Conservation (phyloP, 495 filamentous ascomycete species). For the Lindgomyces ingoldianus region DNA sequence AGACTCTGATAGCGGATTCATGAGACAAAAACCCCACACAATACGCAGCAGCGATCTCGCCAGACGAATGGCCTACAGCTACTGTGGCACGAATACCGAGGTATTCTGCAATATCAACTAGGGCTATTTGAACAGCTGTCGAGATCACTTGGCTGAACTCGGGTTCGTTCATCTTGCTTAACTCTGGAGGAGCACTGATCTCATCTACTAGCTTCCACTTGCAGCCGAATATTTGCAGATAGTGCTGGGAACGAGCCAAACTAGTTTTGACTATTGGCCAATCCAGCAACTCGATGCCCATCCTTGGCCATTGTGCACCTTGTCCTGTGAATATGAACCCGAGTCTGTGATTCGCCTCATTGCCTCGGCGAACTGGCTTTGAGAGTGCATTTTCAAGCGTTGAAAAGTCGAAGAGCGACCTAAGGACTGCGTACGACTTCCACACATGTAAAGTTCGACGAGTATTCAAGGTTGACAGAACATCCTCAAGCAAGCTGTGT, state of each 20-base stretch:
- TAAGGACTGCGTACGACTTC: neutral
- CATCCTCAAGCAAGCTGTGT: too few relatives aligned
- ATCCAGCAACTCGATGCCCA: conserved; percentile 42
- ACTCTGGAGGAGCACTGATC: neutral
- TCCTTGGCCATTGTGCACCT: conserved; percentile 46
- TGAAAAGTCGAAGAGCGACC: neutral
- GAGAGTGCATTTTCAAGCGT: neutral
- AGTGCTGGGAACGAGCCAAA: conserved; percentile 19
- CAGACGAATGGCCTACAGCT: conserved; percentile 26
- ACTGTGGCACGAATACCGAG: neutral
- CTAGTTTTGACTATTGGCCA: conserved; percentile 35
- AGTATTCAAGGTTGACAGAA: too few relatives aligned
- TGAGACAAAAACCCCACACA: conserved; percentile 4
- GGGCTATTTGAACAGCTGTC: conserved; percentile 20
- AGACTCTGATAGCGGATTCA: neutral
- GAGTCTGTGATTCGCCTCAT: conserved; percentile 11
- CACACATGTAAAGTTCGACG: too few relatives aligned
- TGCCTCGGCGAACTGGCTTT: too few relatives aligned
- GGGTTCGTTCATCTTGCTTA: conserved; percentile 26
- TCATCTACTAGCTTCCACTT: conserved; percentile 18
- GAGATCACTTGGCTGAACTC: neutral
- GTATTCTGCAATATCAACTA: conserved; percentile 7
- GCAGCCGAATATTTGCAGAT: conserved; percentile 31
- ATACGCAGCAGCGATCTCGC: conserved; percentile 29
- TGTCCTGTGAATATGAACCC: conserved; percentile 48